Conservation (phyloP, 805 yeast species). For the Candida boleticola region DNA sequence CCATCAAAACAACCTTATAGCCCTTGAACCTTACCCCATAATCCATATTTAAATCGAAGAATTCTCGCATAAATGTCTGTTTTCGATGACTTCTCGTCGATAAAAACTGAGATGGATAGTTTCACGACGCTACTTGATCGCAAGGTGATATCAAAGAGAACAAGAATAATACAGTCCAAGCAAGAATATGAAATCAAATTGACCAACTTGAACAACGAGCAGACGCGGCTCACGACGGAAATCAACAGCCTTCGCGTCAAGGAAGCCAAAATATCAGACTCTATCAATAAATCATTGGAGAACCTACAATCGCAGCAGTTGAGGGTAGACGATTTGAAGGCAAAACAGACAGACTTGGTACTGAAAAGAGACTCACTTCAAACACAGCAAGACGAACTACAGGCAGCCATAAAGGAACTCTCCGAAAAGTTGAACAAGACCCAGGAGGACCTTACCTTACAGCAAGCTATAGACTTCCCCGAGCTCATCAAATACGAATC, state of each 20-base stretch:
- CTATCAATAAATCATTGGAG: conserved; percentile 23
- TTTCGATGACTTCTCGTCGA: no score
- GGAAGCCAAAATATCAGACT: conserved; percentile 25
- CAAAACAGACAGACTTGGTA: conserved; percentile 33
- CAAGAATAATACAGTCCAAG: conserved; percentile 28
- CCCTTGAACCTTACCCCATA: no score
- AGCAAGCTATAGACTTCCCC: conserved; percentile 47
- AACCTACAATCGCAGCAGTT: conserved; percentile 28
- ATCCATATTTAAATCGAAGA: no score
- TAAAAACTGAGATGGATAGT: conserved; percentile 37
- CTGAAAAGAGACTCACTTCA: conserved; percentile 24
- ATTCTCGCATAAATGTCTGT: no score
- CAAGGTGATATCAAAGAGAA: conserved; percentile 30
- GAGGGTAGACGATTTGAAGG: conserved; percentile 31
- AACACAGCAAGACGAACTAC: conserved; percentile 21
- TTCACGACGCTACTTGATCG: conserved; percentile 39
- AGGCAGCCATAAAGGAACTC: conserved; percentile 12
- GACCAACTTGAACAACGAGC: conserved; percentile 29
- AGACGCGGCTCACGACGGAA: conserved; percentile 26
- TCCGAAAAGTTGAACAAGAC: conserved; percentile 21
- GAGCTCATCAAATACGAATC: conserved; percentile 53
- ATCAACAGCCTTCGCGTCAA: conserved; percentile 26
- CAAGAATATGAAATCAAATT: conserved; percentile 31
- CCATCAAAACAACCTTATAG: no score
- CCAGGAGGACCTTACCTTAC: conserved; percentile 36